Conservation (phyloP, 2,329 filamentous ascomycete species). For the Pseudopithomyces chartarum region DNA sequence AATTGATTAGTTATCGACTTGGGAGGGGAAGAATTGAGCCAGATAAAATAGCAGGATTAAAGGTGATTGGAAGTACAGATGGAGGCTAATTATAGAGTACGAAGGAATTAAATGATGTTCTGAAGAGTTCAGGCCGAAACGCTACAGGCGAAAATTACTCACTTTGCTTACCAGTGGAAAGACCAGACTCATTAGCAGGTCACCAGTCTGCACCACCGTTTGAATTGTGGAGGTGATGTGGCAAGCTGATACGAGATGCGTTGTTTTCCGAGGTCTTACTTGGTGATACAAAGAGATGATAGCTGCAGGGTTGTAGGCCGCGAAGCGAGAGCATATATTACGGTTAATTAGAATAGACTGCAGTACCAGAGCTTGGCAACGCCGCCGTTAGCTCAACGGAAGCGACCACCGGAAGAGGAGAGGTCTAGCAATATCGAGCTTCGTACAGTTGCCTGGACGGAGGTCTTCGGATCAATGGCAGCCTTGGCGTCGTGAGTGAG, state of each 20-base stretch:
- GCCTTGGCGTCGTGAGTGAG: background rate
- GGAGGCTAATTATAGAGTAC: conserved; percentile 17
- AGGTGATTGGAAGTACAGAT: conserved; percentile 3
- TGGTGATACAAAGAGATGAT: conserved; percentile 6
- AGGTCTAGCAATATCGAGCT: conserved; percentile 9
- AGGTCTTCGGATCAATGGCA: conserved; percentile 19
- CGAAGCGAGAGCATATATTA: conserved; percentile 26
- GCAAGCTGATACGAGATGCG: background rate
- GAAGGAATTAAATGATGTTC: background rate
- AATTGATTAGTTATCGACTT: conserved; percentile 1
- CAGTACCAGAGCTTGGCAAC: conserved; percentile 20
- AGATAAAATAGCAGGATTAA: conserved; percentile 10
- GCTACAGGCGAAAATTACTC: background rate
- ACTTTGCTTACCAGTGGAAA: background rate
- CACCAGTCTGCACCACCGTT: conserved; percentile 13
- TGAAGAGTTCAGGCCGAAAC: background rate
- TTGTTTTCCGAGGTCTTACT: conserved; percentile 1
- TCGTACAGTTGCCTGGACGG: background rate
- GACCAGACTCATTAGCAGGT: conserved; percentile 11
- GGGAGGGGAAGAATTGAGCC: conserved; percentile 6
- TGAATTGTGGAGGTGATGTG: conserved; percentile 8
- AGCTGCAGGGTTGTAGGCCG: conserved; percentile 12
- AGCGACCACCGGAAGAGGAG: conserved; percentile 9
- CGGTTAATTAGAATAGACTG: conserved; percentile 25
- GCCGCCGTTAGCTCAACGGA: conserved; percentile 9